Conservation (phyloP, 2,329 filamentous ascomycete genomes). For the Epichloe sp. region DNA sequence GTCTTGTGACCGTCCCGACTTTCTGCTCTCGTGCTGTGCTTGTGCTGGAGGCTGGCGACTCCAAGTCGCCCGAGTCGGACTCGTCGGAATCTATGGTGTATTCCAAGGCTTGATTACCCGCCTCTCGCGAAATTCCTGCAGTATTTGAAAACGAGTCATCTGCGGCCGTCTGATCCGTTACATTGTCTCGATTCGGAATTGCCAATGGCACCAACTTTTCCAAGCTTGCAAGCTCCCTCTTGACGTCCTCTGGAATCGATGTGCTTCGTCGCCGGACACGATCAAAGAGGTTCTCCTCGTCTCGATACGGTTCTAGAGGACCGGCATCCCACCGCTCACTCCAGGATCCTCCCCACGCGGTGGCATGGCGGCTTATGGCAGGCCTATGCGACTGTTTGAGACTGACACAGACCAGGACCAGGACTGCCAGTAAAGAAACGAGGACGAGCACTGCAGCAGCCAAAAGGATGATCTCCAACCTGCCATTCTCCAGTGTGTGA, state of each 20-base stretch:
- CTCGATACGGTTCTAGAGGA: slow-evolving; percentile 6
- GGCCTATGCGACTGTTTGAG: slow-evolving; percentile 8
- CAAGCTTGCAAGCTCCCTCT: slow-evolving; percentile 11
- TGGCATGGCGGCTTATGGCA: slow-evolving; percentile 1
- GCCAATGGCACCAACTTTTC: slow-evolving; percentile 3
- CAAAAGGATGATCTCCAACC: slow-evolving; percentile 23
- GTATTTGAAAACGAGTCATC: neutral
- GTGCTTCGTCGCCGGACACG: slow-evolving; percentile 15
- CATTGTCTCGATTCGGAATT: neutral
- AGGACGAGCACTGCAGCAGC: slow-evolving; percentile 20
- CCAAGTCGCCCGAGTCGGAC: slow-evolving; percentile 4
- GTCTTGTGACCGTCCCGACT: slow-evolving; percentile 7
- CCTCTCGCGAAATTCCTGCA: neutral
- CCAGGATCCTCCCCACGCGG: slow-evolving; percentile 10
- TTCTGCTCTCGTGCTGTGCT: slow-evolving; percentile 13
- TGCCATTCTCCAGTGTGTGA: slow-evolving; percentile 15
- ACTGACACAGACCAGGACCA: slow-evolving; percentile 18
- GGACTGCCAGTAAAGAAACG: slow-evolving; percentile 18
- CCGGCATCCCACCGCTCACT: slow-evolving; percentile 7
- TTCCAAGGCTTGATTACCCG: neutral
- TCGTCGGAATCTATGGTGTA: neutral
- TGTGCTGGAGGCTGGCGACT: slow-evolving; percentile 11
- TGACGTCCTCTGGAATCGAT: slow-evolving; percentile 14
- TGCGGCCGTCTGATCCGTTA: neutral
- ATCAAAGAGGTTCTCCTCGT: slow-evolving; percentile 12